Conservation (phyloP, 73 alveolate genomes). For the Paraurostyla sp. region DNA sequence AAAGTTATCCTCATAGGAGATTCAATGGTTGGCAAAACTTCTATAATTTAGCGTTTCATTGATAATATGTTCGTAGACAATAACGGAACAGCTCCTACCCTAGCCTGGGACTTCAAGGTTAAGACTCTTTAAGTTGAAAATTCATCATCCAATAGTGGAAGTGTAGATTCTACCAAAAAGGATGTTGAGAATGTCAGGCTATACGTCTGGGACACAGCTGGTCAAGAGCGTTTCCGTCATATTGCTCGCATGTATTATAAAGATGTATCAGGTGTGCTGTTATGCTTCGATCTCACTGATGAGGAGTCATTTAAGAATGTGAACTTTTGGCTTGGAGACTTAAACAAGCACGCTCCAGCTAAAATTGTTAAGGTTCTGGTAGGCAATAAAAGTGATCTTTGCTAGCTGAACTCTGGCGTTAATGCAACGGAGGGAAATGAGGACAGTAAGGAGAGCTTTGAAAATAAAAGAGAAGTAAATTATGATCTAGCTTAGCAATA, state of each 20-base stretch:
- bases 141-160: background rate
- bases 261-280: slow-evolving; percentile 88
- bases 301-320: slow-evolving; percentile 79
- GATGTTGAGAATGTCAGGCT: slow-evolving; percentile 63
- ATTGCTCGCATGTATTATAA: slow-evolving; percentile 87
- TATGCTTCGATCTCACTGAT: slow-evolving; percentile 88
- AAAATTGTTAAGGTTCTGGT: slow-evolving; percentile 79
- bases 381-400: slow-evolving; percentile 66
- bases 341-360: slow-evolving; percentile 76
- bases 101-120: slow-evolving; percentile 82
- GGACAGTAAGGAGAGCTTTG: background rate
- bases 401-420: background rate
- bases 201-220: slow-evolving; percentile 97
- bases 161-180: slow-evolving; percentile 16
- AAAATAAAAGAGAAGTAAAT: background rate
- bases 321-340: slow-evolving; percentile 79
- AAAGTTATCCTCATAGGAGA: slow-evolving; percentile 87
- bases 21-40: slow-evolving; percentile 88
- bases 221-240: slow-evolving; percentile 88
- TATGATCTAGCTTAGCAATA: slow-evolving; percentile 29
- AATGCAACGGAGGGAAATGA: background rate
- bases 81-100: slow-evolving; percentile 76
- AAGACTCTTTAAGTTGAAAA: slow-evolving; percentile 74
- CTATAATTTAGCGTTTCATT: slow-evolving; percentile 79
- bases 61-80: slow-evolving; percentile 69